phyloP scores from a whole-genome alignment of 768 basidiomycete species.

The Collybia mongolica region DNA sequence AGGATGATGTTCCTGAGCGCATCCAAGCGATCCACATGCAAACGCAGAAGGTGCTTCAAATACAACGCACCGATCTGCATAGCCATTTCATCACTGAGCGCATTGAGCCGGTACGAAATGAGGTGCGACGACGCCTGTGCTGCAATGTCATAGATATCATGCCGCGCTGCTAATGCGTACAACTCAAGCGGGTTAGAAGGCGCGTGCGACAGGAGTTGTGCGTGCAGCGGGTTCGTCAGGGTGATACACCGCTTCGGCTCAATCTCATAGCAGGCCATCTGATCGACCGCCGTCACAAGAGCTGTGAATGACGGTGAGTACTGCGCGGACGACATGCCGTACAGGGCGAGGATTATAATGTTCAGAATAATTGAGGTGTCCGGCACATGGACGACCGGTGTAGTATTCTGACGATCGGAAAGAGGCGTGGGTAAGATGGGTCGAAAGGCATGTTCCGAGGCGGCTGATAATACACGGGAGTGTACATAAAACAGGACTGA shows the following conservation, averaged over 20 bases:
- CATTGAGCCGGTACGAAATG: slow-evolving; percentile 19
- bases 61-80: slow-evolving; percentile 25
- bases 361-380: slow-evolving; percentile 21
- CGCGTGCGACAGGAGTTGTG: slow-evolving; percentile 19
- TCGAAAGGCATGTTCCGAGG: slow-evolving; percentile 14
- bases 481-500: slow-evolving; percentile 26
- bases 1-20: slow-evolving; percentile 26
- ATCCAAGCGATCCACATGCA: slow-evolving; percentile 21
- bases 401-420: neutral
- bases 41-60: slow-evolving; percentile 23
- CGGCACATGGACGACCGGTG: neutral
- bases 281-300: slow-evolving; percentile 16
- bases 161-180: slow-evolving; percentile 22
- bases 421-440: slow-evolving; percentile 13
- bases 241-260: neutral
- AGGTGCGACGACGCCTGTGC: slow-evolving; percentile 19
- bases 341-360: slow-evolving; percentile 21
- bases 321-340: slow-evolving; percentile 15
- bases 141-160: slow-evolving; percentile 14
- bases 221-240: slow-evolving; percentile 1
- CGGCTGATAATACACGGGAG: slow-evolving; percentile 11
- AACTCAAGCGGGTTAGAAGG: slow-evolving; percentile 17
- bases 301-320: slow-evolving; percentile 17
- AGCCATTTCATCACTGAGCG: slow-evolving; percentile 22
- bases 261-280: slow-evolving; percentile 19